Evolutionary conservation across 352 stramenopile species (phyloP).

Genomic region (Pythium diclinum): DNA sequence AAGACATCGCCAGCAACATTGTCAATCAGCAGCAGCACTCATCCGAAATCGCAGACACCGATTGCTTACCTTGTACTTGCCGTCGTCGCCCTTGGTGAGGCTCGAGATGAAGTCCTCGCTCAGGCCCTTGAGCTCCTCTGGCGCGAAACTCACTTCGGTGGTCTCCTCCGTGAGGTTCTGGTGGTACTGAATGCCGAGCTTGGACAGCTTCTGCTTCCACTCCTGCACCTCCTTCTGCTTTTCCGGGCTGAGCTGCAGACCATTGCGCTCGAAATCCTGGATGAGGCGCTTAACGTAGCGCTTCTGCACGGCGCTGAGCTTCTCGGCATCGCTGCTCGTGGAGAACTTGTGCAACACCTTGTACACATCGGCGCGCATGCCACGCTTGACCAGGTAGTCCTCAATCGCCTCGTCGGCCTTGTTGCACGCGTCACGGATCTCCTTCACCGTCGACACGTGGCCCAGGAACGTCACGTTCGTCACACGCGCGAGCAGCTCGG

Average conservation of each 20-base stretch:
- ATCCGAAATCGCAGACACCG: background rate
- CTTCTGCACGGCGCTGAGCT: constrained; percentile 51
- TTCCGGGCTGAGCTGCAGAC: constrained; percentile 62
- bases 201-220: constrained; percentile 85
- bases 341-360: constrained; percentile 60
- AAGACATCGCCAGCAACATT: background rate
- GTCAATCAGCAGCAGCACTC: background rate
- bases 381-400: constrained; percentile 66
- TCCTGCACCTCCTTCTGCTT: constrained; percentile 72
- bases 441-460: constrained; percentile 64
- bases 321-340: constrained; percentile 39
- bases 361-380: constrained; percentile 86
- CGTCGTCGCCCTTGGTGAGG: constrained; percentile 64
- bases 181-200: constrained; percentile 78
- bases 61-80: constrained; percentile 67
- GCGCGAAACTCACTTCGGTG: constrained; percentile 75
- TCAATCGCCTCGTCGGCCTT: constrained; percentile 79
- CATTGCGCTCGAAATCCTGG: constrained; percentile 85
- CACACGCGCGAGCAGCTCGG: constrained; percentile 80
- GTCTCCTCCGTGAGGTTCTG: constrained; percentile 87
- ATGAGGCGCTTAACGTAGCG: constrained; percentile 78
- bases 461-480: constrained; percentile 86
- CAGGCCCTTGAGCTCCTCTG: constrained; percentile 74
- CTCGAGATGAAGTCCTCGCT: constrained; percentile 73
- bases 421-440: constrained; percentile 75